Evolutionary conservation across 176 grass and related monocot species (phyloP).

Genomic region (Themeda triandra): DNA sequence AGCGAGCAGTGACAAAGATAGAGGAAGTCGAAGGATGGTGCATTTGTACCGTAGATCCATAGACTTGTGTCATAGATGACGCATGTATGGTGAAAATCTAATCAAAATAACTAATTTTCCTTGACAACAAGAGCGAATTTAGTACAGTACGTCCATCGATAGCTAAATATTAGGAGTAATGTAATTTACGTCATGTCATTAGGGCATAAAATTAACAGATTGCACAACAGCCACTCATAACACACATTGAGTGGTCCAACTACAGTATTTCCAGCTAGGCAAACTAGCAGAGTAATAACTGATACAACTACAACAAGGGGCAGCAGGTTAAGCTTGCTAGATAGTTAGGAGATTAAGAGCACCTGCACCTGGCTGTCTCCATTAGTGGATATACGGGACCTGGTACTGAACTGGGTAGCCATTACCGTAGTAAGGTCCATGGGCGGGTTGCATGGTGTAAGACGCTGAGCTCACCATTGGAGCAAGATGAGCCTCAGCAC

Average conservation of each 20-base stretch:
- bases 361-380: conserved; percentile 29
- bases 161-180: conserved; percentile 45
- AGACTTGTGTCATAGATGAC: neutral
- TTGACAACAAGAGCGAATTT: neutral
- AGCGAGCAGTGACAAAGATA: neutral
- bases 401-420: conserved; percentile 77
- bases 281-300: conserved; percentile 30
- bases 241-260: conserved; percentile 41
- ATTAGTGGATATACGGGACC: conserved; percentile 72
- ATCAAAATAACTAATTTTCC: neutral
- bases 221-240: conserved; percentile 33
- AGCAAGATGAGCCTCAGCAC: conserved; percentile 56
- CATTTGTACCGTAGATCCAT: neutral
- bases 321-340: conserved; percentile 31
- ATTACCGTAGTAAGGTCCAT: conserved; percentile 72
- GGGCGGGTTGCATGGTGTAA: conserved; percentile 61
- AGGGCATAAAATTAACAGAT: conserved; percentile 38
- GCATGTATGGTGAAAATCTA: neutral
- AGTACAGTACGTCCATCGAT: conserved; percentile 1
- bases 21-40: neutral
- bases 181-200: conserved; percentile 42
- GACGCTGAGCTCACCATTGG: conserved; percentile 43
- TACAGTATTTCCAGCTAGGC: conserved; percentile 42
- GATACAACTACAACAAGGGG: conserved; percentile 24
- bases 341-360: conserved; percentile 41